Conservation (phyloP, 1,284 basidiomycete genomes). For the Cryptococcus jaspeensis region DNA sequence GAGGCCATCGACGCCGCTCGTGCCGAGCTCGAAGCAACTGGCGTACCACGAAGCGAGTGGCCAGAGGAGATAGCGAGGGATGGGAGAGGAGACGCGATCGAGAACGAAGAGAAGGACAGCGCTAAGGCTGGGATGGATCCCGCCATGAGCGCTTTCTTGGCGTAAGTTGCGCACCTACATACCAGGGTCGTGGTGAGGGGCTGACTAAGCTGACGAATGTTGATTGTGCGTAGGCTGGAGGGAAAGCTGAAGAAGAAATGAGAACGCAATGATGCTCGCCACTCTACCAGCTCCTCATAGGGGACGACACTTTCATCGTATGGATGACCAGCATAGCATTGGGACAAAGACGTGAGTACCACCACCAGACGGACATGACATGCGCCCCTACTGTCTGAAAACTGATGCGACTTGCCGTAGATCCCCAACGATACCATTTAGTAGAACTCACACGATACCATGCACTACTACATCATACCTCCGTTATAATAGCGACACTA, state of each 20-base stretch:
- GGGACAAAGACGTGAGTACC: not conserved
- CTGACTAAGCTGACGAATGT: not conserved
- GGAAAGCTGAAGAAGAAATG: constrained; percentile 34
- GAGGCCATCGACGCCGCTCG: constrained; percentile 59
- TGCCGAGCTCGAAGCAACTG: constrained; percentile 55
- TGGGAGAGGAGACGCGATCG: constrained; percentile 10
- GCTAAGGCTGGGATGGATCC: constrained; percentile 27
- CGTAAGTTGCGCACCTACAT: constrained; percentile 22
- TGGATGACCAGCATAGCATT: not conserved
- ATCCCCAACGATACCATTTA: no score
- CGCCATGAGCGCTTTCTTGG: constrained; percentile 37
- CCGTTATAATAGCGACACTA: no score
- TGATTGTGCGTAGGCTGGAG: constrained; percentile 24
- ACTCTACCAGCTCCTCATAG: not conserved
- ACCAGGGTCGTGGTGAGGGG: not conserved
- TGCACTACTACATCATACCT: no score
- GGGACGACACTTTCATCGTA: not conserved
- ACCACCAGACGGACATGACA: no score
- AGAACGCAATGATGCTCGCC: not conserved
- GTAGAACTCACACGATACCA: no score
- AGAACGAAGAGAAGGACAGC: constrained; percentile 12
- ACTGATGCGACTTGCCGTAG: no score
- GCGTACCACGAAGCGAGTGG: constrained; percentile 66
- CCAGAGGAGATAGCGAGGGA: constrained; percentile 52
- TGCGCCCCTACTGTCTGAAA: no score